These are phyloP conservation scores for Huntiella moniliformis DNA, from an alignment of 2,329 filamentous ascomycete genomes.

Conservation along the genomic window DNA sequence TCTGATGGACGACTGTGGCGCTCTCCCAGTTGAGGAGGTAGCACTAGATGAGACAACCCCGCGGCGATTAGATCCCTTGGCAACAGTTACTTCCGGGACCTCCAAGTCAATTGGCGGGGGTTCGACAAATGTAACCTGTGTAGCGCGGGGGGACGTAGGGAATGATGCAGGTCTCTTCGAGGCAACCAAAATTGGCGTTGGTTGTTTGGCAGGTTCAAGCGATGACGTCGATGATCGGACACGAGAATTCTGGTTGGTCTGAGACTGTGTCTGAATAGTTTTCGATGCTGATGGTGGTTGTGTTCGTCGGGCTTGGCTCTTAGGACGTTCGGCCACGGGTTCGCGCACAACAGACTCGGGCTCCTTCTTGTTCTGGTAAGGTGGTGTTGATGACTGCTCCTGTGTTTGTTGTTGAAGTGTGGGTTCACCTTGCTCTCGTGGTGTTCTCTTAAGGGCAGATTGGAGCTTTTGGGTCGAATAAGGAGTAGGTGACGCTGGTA, in stretches of 20 bases:
- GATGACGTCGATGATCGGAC: constrained; percentile 17
- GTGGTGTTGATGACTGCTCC: not conserved
- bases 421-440: constrained; percentile 5
- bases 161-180: constrained; percentile 22
- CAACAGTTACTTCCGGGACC: not conserved
- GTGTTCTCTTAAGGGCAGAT: constrained; percentile 6
- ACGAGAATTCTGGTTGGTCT: constrained; percentile 12
- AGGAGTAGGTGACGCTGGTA: constrained; percentile 14
- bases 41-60: constrained; percentile 8
- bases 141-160: constrained; percentile 16
- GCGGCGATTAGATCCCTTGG: constrained; percentile 8
- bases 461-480: constrained; percentile 7
- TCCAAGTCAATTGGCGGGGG: not conserved
- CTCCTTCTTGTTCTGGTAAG: not conserved
- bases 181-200: constrained; percentile 7
- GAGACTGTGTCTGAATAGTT: constrained; percentile 3
- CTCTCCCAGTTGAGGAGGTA: constrained; percentile 5
- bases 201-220: constrained; percentile 11
- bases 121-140: constrained; percentile 10
- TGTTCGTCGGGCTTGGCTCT: not conserved
- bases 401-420: constrained; percentile 11
- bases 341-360: not conserved
- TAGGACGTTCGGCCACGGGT: not conserved
- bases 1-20: constrained; percentile 7
- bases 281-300: constrained; percentile 1